Base-by-base conservation (phyloP, 202 grass and related monocot species). In the Bolboschoenoplectus hybrid region DNA sequence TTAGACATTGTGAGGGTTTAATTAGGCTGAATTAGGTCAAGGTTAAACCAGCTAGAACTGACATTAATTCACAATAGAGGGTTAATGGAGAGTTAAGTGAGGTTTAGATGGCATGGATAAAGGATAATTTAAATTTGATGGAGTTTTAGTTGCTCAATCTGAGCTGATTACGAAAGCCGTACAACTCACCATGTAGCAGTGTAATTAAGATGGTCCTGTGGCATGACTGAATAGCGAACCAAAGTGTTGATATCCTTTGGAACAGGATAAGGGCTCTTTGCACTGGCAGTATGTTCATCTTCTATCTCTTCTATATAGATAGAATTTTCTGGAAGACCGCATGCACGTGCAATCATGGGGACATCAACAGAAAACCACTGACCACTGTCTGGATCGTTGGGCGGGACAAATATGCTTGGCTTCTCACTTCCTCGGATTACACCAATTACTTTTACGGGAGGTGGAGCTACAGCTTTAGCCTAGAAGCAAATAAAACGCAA, bases 281-380 rank as follows among this genome's bases (percentile, higher is more conserved):
- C 86, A 85, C 83, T 87, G 51, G 76, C 32, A 70, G 63, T 53
- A 20, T 69, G 8, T 66, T 94, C 89, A 87, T 94, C 93, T 35
- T 89, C 93, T 87, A 94, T 88, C 73, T 94, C 90, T 85, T 99
- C 92, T 82, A 96, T 81, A 83, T 99, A 99, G 53, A 90, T 50
- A 67, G 88, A 89, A 82, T 91, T 91, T 77, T 92, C 90, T 86
- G 97, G 88, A 74, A 96, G 88, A 51, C 87, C 89, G 82, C 90
- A 99, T 8, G 86, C 86, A 88, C 60, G 82, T 60, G 93, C 92
- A 89, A 94, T 94, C 92, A 91, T 89, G 64, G 91, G 89, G 86
- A 96, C 82, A 90, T 96, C 89, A 76, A 99, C 86, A 56, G 90
- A 99, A 92, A 99, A 99, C 97, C 97, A 99, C 85, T 99, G 97